These are phyloP conservation scores for Cercospora berteroae DNA, from an alignment of 2,329 filamentous ascomycete species.

Conservation along the genomic window DNA sequence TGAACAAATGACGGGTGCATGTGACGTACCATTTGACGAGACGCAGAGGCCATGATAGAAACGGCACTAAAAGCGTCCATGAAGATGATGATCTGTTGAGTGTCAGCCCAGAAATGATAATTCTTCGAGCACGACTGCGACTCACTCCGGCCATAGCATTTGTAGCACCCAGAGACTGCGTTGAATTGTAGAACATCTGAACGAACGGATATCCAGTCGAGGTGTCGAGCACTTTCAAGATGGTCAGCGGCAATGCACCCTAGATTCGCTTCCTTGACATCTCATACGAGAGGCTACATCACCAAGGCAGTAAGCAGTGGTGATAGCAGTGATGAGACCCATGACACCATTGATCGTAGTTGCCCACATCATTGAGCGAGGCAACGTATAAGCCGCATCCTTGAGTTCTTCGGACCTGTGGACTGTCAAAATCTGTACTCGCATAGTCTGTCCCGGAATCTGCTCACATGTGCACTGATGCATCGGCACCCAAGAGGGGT, in stretches of 20 bases:
- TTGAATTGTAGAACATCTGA: constrained; percentile 31
- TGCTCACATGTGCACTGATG: constrained; percentile 21
- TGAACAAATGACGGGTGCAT: not conserved
- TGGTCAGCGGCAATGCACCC: not conserved
- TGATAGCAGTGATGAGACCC: constrained; percentile 22
- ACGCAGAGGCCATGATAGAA: constrained; percentile 28
- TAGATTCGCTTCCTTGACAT: not conserved
- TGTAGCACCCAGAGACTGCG: constrained; percentile 26
- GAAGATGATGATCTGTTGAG: constrained; percentile 26
- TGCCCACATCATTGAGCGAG: constrained; percentile 25
- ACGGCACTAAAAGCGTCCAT: constrained; percentile 26
- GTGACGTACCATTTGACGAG: constrained; percentile 21
- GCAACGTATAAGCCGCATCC: constrained; percentile 27
- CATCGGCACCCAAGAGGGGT: constrained; percentile 21
- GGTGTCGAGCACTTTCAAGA: constrained; percentile 26
- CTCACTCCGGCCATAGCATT: constrained; percentile 25
- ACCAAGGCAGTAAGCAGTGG: constrained; percentile 25
- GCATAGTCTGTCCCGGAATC: no score
- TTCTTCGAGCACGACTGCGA: not conserved
- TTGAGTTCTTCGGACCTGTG: constrained; percentile 32
- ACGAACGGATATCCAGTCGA: constrained; percentile 30
- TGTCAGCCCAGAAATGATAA: constrained; percentile 3
- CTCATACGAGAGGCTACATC: constrained; percentile 15
- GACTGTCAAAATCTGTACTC: constrained; percentile 15
- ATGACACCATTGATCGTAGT: constrained; percentile 20